Evolutionary conservation across 2,329 filamentous ascomycete genomes (phyloP).

Genomic region (Paecilomyces dactylethromorphus): DNA sequence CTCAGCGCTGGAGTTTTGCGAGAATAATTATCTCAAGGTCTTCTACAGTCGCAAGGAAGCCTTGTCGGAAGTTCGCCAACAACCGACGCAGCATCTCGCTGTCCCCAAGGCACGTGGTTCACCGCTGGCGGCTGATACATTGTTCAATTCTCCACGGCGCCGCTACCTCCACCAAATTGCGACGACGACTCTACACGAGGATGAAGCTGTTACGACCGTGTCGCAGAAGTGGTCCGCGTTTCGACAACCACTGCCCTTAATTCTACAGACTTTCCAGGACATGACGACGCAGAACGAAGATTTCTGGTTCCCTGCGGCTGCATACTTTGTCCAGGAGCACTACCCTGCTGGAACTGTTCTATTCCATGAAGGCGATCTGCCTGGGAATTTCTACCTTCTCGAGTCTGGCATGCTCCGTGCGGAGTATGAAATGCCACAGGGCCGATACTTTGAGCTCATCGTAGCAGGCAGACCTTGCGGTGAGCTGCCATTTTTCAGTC

Average conservation of each 20-base stretch:
- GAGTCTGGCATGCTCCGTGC: constrained; percentile 83
- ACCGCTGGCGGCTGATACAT: constrained; percentile 41
- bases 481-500: constrained; percentile 91
- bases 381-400: constrained; percentile 82
- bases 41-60: constrained; percentile 64
- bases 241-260: constrained; percentile 81
- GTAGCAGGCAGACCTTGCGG: constrained; percentile 92
- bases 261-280: constrained; percentile 92
- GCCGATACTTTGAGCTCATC: constrained; percentile 82
- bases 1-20: constrained; percentile 85
- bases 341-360: constrained; percentile 65
- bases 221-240: constrained; percentile 74
- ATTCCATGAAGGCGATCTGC: constrained; percentile 68
- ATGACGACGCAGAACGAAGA: constrained; percentile 82
- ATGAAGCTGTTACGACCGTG: constrained; percentile 47
- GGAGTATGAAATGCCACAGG: constrained; percentile 87
- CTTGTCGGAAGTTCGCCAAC: constrained; percentile 14
- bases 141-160: constrained; percentile 70
- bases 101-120: constrained; percentile 19
- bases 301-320: constrained; percentile 80
- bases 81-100: constrained; percentile 14
- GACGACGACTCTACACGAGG: constrained; percentile 63
- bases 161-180: constrained; percentile 74
- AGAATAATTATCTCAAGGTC: constrained; percentile 84
- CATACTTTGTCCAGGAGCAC: constrained; percentile 67